These are phyloP conservation scores for Selaginella tamariscina DNA, from an alignment of 75 land plant species.

Conservation along the genomic window DNA sequence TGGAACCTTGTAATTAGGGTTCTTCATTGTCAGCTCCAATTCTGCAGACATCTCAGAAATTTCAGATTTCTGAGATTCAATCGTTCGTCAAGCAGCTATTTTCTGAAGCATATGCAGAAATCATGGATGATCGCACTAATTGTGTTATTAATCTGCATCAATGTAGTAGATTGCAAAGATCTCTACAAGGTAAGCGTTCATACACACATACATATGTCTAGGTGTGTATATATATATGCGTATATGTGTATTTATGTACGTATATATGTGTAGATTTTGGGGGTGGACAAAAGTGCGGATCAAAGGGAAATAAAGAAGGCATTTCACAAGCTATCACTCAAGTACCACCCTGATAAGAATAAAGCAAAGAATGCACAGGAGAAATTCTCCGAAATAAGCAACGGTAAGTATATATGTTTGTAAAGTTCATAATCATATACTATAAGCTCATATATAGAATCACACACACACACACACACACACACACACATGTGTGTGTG, in stretches of 20 bases:
- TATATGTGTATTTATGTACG: background rate
- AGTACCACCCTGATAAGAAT: conserved; percentile 97
- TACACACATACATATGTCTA: background rate
- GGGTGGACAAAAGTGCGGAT: conserved; percentile 75
- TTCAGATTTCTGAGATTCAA: background rate
- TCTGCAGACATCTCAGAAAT: no score
- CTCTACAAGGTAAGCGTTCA: conserved; percentile 45
- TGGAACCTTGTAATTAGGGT: no score
- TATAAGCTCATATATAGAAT: no score
- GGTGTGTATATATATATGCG: background rate
- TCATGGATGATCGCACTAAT: conserved; percentile 8
- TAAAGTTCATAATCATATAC: background rate
- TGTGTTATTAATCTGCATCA: conserved; percentile 11
- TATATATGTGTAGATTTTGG: conserved; percentile 51
- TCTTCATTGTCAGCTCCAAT: no score
- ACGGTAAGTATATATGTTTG: conserved; percentile 36
- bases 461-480: no score
- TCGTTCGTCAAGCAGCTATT: no score
- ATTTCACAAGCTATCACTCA: conserved; percentile 86
- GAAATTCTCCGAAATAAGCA: conserved; percentile 87
- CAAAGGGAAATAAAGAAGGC: conserved; percentile 96
- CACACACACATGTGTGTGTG: no score
- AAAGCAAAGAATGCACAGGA: conserved; percentile 64
- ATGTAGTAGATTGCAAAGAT: conserved; percentile 31
- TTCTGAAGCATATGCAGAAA: background rate